A percentile compares a stretch with the other conserved stretches of the same genome.
These are phyloP conservation scores for Leccinum subspadiceum DNA, from an alignment of 1,284 basidiomycete genomes.

Conservation along the genomic window DNA sequence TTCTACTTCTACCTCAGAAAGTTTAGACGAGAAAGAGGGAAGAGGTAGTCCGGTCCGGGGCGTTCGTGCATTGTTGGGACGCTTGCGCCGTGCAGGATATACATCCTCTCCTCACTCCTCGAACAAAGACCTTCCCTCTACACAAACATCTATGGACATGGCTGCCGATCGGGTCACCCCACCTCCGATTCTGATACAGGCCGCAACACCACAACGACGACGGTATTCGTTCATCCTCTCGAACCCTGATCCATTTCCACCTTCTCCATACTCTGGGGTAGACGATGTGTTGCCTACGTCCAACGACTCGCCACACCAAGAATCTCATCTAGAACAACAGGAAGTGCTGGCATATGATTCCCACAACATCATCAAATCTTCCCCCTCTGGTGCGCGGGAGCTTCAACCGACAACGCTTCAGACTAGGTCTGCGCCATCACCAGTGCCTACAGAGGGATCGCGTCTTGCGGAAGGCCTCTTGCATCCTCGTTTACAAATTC, in stretches of 20 bases:
- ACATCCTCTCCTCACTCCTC: constrained; percentile 32
- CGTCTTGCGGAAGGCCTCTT: constrained; percentile 38
- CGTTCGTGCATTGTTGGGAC: constrained; percentile 30
- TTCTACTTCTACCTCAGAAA: constrained; percentile 22
- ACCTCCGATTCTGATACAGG: constrained; percentile 18
- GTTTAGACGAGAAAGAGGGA: constrained; percentile 24
- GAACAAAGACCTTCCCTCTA: constrained; percentile 22
- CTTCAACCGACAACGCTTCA: constrained; percentile 6
- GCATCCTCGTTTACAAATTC: constrained; percentile 34
- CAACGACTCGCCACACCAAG: constrained; percentile 1
- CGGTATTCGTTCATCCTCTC: constrained; percentile 34
- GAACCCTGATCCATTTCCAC: constrained; percentile 28
- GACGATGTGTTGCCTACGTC: not conserved
- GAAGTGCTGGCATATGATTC: not conserved
- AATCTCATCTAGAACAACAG: not conserved
- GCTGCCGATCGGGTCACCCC: constrained; percentile 8
- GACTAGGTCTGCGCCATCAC: constrained; percentile 32
- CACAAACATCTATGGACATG: constrained; percentile 7
- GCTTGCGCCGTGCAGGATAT: constrained; percentile 25
- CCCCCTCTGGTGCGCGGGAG: not conserved
- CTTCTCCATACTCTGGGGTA: constrained; percentile 18
- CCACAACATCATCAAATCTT: not conserved
- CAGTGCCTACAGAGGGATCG: constrained; percentile 37
- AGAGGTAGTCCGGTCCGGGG: constrained; percentile 23
- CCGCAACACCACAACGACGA: constrained; percentile 20